Base-by-base conservation (phyloP, 129 eudicot genomes). In the Sambucus nigra region DNA sequence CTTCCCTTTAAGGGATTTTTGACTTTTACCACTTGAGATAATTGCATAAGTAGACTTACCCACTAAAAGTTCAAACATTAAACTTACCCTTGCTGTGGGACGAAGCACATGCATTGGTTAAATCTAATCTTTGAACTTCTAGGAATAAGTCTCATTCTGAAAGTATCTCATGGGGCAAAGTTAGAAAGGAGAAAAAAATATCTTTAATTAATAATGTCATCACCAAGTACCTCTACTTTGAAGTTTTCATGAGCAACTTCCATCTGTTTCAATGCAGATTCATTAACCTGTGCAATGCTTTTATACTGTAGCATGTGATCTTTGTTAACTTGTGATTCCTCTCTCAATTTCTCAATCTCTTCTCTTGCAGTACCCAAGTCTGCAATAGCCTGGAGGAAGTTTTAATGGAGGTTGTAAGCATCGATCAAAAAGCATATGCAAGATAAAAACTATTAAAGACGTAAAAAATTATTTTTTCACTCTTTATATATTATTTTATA, bases 301-400 rank as follows among this genome's bases (percentile, higher is more conserved):
- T 82, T 91, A 60, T 91, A 91, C 77, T 80, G 97, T 49, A 71
- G 55, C 98, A 91, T 85, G 61, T 91, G 98, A 12, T 85, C 80
- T 52, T 74, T 85, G 67, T 65, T 82, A 20, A 68, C 70, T 53
- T 85, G 73, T 4, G 70, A 79, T 69, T 82, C 94, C 32, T 57
- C 78, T 52, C 78, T 74, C 59, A 85, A 38, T 29, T 69, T 81
- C 59, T 81, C 87, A 72, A 85, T 60, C 71, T 85, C 98, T 60
- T 79, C 81, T 67, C 69, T 74, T 18, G 70, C 70, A 40, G 47
- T 32, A 19, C 18, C 26, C 54, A 84, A 53, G 50, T 47, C 67
- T 6, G 18, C 48, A 66, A 65, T 25, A 48, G 35, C 51, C 76
- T 54, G 29, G 9, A 54, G 13, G 3, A 65, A 42, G 42, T 35